phyloP scores from a whole-genome alignment of 2,329 filamentous ascomycete species.

The Elsinoe necatrix region DNA sequence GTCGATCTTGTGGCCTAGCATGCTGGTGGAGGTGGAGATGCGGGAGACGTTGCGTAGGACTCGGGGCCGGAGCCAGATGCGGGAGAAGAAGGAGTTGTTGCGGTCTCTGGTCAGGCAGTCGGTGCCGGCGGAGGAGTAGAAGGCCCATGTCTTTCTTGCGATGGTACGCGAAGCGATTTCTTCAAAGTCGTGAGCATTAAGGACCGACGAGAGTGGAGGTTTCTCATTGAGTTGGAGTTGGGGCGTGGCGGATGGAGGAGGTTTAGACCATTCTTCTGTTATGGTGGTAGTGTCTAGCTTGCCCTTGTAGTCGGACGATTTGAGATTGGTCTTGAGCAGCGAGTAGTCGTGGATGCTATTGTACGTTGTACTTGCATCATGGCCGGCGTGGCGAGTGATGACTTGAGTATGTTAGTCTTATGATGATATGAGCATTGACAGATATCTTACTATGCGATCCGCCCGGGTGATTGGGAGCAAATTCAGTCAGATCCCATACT shows the following conservation, averaged over 20 bases:
- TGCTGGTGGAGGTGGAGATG: slow-evolving; percentile 28
- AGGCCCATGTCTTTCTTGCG: slow-evolving; percentile 35
- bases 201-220: slow-evolving; percentile 39
- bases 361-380: slow-evolving; percentile 48
- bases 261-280: slow-evolving; percentile 25
- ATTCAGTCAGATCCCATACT: slow-evolving; percentile 60
- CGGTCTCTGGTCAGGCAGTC: slow-evolving; percentile 40
- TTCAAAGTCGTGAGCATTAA: slow-evolving; percentile 42
- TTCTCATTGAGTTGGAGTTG: slow-evolving; percentile 31
- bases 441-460: slow-evolving; percentile 42
- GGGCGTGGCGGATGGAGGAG: slow-evolving; percentile 25
- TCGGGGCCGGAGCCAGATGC: slow-evolving; percentile 42
- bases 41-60: slow-evolving; percentile 35
- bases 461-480: slow-evolving; percentile 56
- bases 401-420: slow-evolving; percentile 26
- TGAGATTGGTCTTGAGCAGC: slow-evolving; percentile 36
- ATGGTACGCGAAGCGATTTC: slow-evolving; percentile 31
- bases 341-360: slow-evolving; percentile 43
- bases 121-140: slow-evolving; percentile 45
- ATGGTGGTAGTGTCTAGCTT: slow-evolving; percentile 24
- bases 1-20: slow-evolving; percentile 27
- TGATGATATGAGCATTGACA: not conserved
- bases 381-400: slow-evolving; percentile 45
- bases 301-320: slow-evolving; percentile 35
- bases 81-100: slow-evolving; percentile 36